Evolutionary conservation across 2,329 filamentous ascomycete genomes (phyloP), one percentile per base, ranked within the genome.

Genomic region (Fusarium brevicatenulatum): DNA sequence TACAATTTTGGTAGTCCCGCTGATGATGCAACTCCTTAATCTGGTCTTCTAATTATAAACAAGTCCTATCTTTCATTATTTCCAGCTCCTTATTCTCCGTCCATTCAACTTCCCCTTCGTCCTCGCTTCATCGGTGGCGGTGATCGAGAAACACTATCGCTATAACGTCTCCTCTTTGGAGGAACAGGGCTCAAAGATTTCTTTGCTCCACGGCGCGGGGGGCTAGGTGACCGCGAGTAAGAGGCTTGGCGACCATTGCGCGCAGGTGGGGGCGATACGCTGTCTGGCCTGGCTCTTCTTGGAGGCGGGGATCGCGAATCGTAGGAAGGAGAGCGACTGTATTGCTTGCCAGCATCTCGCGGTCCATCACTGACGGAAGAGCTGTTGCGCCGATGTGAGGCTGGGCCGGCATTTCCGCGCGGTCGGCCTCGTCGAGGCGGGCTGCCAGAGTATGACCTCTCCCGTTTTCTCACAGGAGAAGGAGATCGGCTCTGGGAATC

Each of bases 111-210:
- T 37, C 73, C 75, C n/a, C 76, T 76, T 47, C 80, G 73, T 44
- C 78, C 79, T 43, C 78, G 78, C 64, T 81, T 80, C 72, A 78
- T 67, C 15, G 79, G 79, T 13, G 79, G 78, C 40, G 79, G 79
- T 32, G 79, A 81, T 52, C 76, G 67, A 25, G 79, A 81, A 28
- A 77, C 66, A 60, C 79, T 81, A 47, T 79, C 78, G 52, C 78
- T 81, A 58, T 80, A 75, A 32, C 77, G 74, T 70, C 79, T 79
- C 54, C 78, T 78, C 76, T 80, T 80, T 13, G 71, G 64, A 7
- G 78, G 73, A 42, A 72, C 71, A 21, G 79, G 78, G 43, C 79
- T 80, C 37, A 64, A 64, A 23, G 78, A 74, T 44, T 54, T 66
- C 47, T 46, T 74, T 25, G 61, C 70, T 47, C 67, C 66, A 10